Percentiles rank a stretch among this genome's conserved stretches.
phyloP scores from a whole-genome alignment of 768 basidiomycete species.

The Pleurotus citrinopileatus region DNA sequence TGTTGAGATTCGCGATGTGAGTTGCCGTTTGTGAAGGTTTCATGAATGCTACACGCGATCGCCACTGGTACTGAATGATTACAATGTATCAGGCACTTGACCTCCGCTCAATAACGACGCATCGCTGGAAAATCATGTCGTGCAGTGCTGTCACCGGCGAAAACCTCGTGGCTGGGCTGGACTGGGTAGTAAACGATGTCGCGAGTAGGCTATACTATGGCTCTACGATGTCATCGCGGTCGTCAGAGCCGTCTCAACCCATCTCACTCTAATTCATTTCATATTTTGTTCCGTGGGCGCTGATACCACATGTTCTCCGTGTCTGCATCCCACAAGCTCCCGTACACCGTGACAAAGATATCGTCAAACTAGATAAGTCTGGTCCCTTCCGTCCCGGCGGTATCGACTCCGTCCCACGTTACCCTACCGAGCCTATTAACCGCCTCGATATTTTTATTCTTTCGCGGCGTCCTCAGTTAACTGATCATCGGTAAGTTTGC shows the following conservation, averaged over 20 bases:
- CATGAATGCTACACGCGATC: conserved; percentile 15
- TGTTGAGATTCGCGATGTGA: conserved; percentile 78
- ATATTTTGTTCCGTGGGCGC: background rate
- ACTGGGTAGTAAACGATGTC: conserved; percentile 91
- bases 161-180: conserved; percentile 80
- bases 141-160: conserved; percentile 92
- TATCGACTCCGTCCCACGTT: too few species aligned
- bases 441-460: too few species aligned
- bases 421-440: too few species aligned
- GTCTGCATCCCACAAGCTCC: background rate
- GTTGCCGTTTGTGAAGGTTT: conserved; percentile 23
- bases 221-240: conserved; percentile 30
- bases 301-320: background rate
- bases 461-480: too few species aligned
- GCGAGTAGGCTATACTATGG: conserved; percentile 86
- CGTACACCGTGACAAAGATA: background rate
- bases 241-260: background rate
- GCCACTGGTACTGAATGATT: conserved; percentile 12
- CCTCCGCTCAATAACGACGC: conserved; percentile 78
- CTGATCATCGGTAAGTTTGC: too few species aligned
- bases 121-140: conserved; percentile 85
- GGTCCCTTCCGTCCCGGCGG: background rate
- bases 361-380: background rate
- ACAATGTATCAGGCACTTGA: conserved; percentile 62
- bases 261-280: conserved; percentile 1